Evolutionary conservation across 208 protist genomes (phyloP).

Genomic region (Trypanosoma congolense): DNA sequence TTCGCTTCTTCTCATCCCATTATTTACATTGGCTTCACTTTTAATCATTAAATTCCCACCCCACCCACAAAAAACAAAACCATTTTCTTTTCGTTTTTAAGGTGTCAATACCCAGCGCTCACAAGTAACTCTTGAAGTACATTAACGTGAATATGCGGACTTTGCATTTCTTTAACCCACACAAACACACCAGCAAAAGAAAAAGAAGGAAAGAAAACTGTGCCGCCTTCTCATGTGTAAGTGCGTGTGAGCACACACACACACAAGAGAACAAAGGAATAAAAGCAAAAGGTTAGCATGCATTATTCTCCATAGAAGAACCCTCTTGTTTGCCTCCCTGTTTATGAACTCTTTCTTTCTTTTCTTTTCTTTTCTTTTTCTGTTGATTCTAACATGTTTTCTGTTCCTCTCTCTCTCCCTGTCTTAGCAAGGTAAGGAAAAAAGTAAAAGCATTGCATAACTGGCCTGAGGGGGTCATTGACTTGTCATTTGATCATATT

Average conservation of each 20-base stretch:
- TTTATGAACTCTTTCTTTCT: not conserved
- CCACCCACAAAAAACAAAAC: too few species aligned
- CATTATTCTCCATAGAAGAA: too few species aligned
- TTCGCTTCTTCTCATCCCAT: too few species aligned
- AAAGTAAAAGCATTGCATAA: slow-evolving; percentile 12
- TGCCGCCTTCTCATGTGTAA: not conserved
- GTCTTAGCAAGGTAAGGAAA: slow-evolving; percentile 6
- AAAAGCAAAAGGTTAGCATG: not conserved
- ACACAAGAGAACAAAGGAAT: not conserved
- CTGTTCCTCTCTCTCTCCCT: not conserved
- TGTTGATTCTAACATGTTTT: not conserved
- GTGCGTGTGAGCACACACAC: slow-evolving; percentile 1
- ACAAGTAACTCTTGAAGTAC: too few species aligned
- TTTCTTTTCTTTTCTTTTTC: not conserved
- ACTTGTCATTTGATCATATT: not conserved
- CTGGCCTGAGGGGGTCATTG: too few species aligned
- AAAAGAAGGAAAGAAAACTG: not conserved
- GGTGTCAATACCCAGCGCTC: too few species aligned
- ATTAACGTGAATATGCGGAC: too few species aligned
- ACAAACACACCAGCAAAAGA: too few species aligned
- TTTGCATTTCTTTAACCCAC: too few species aligned
- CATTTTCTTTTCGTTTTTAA: too few species aligned
- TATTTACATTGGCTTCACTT: too few species aligned
- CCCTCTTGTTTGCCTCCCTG: not conserved
- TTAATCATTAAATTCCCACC: too few species aligned